Base-by-base conservation (phyloP, 345 rosid genomes). In the Populus ilicifolia region DNA sequence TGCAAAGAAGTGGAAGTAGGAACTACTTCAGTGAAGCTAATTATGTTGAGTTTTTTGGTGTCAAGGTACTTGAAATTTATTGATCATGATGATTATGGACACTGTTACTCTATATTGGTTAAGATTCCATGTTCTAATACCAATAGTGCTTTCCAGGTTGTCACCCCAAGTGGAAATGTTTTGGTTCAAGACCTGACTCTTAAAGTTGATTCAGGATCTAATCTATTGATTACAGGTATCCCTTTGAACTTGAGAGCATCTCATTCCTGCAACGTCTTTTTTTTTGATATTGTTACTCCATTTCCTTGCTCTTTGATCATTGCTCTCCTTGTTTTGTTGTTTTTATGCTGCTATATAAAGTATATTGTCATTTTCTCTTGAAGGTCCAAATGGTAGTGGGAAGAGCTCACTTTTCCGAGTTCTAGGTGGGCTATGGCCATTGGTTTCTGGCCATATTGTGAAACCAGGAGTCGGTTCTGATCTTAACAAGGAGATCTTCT, bases 351-450 rank as follows among this genome's bases (percentile, higher is more conserved):
- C 25, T 11, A 18, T 63, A 3, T 48, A 25, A 72, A 68, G 61
- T 2, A n/a, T 59, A 71, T 75, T 73, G 35, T 73, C 65, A 17
- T 78, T 72, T 80, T 85, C 69, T 83, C 33, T 72, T 79, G 80
- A 80, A 96, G 99, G 99, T 83, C 99, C 99, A 65, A 96, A 96
- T 85, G 99, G 99, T 73, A 96, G 98, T 80, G 99, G 99, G 76
- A 96, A 96, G 86, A 96, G 99, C 85, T 96, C 99, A 25, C 99
- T 96, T 78, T 96, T 96, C 85, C 93, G 99, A 69, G 99, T 96
- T 82, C 85, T 96, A 75, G 98, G 99, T 80, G 99, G 99, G 79
- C 92, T 96, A 79, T 96, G 99, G 99, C 99, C 99, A 38, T 81
- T 96, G 74, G 91, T 91, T 30, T 86, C 97, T 73, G 99, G 99